Base-by-base conservation (phyloP, 2,329 filamentous ascomycete species). In the Phaeophleospora eucalypticola region DNA sequence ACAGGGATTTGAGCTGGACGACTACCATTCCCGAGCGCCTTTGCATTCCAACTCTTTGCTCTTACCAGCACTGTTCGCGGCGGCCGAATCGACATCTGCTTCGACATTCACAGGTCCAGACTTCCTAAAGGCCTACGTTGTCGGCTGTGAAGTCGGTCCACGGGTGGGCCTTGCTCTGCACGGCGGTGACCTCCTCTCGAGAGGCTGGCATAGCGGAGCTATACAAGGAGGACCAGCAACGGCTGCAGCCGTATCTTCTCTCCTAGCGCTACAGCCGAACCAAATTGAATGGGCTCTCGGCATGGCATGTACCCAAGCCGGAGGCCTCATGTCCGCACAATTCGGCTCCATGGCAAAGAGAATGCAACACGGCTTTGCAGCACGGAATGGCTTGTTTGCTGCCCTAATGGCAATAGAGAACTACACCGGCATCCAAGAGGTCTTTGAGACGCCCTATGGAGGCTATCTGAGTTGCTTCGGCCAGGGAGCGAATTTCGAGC, bases 301-400 rank as follows among this genome's bases (percentile, higher is more conserved):
- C 2, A 48, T 39, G 3, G 46, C 46, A 15, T 43, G 41, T 18
- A 48, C 46, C 12, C 46, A 48, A 41, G 46, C 46, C 4, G 40
- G 46, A 19, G 29, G 41, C 33, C 19, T 43, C 10, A 73, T 73
- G 68, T 63, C 65, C 2, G 71, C 69, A 3, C 67, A 72, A 48
- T 73, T 66, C 45, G 71, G 68, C 36, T 65, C 65, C n/a, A 65
- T 68, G 47, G 64, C 68, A 0, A 75, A 74, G 55, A 65, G 70
- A 2, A 70, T 74, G 65, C 71, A 74, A 52, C 71, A 74, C 48
- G 71, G 65, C 4, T 74, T 75, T 49, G 70, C 71, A 0, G 65
- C 71, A 4, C 64, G 71, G 4, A 73, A 68, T 46, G 71, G 71
- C 1, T 60, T 74, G 0, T 62, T 74, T 14, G 68, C 58, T 0